Percentiles rank a stretch among this genome's conserved stretches.
These are phyloP conservation scores for Begonia peltatifolia DNA, from an alignment of 306 rosid species.

Conservation along the genomic window DNA sequence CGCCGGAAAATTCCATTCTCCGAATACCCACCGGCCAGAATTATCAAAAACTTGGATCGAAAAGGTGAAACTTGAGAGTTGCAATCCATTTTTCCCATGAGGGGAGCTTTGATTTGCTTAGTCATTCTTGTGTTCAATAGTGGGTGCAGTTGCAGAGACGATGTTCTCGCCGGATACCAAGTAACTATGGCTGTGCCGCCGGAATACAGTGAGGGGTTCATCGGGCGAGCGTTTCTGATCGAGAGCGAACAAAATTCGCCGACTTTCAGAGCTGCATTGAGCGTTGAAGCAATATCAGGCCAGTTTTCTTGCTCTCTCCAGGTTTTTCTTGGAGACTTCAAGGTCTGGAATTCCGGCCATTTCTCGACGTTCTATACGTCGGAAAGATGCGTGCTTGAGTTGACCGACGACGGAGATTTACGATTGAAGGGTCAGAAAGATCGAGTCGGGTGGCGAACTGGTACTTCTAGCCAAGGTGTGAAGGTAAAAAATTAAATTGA, in stretches of 20 bases:
- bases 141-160: conserved; percentile 27
- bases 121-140: conserved; percentile 21
- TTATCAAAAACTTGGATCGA: conserved; percentile 2
- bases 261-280: conserved; percentile 49
- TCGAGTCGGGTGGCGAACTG: conserved; percentile 76
- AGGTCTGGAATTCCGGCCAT: conserved; percentile 84
- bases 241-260: conserved; percentile 30
- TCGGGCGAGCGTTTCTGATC: conserved; percentile 48
- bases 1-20: conserved; percentile 20
- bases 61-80: conserved; percentile 12
- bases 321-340: conserved; percentile 73
- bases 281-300: conserved; percentile 39
- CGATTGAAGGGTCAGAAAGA: conserved; percentile 52
- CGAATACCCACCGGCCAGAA: conserved; percentile 21
- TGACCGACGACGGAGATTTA: conserved; percentile 63
- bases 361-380: conserved; percentile 42
- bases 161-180: conserved; percentile 28
- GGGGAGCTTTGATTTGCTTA: conserved; percentile 20
- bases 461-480: conserved; percentile 84
- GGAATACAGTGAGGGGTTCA: conserved; percentile 33
- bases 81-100: conserved; percentile 23
- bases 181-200: conserved; percentile 41
- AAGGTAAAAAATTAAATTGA: conserved; percentile 35
- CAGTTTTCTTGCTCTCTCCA: conserved; percentile 59
- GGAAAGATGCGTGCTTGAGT: conserved; percentile 47